phyloP scores from a whole-genome alignment of 2,329 filamentous ascomycete genomes.

The Fusarium sp. region DNA sequence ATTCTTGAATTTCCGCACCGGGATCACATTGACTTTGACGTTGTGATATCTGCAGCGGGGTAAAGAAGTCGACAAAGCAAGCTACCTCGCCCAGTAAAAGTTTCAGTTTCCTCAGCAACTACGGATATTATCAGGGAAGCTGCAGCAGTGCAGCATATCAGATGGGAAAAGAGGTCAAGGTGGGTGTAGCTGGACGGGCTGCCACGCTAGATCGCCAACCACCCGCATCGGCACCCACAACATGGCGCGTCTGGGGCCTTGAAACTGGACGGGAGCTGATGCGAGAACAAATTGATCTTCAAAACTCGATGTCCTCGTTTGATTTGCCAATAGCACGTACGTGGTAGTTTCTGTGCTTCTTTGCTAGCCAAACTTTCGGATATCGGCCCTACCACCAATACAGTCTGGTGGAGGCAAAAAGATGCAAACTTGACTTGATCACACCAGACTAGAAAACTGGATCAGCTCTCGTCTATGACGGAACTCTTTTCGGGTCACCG shows the following conservation, averaged over 20 bases:
- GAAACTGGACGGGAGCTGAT: conserved; percentile 12
- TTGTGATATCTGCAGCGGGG: background rate
- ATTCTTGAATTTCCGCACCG: background rate
- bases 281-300: conserved; percentile 21
- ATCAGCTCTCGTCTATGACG: conserved; percentile 24
- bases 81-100: background rate
- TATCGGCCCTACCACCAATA: conserved; percentile 20
- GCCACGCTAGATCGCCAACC: conserved; percentile 38
- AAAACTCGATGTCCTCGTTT: conserved; percentile 20
- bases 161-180: conserved; percentile 8
- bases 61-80: background rate
- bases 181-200: conserved; percentile 20
- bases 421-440: background rate
- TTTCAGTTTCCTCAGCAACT: conserved; percentile 2
- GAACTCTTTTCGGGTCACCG: background rate
- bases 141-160: conserved; percentile 20
- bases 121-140: conserved; percentile 1
- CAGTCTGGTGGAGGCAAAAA: conserved; percentile 10
- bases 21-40: background rate
- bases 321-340: conserved; percentile 3
- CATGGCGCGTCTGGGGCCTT: conserved; percentile 19
- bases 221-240: conserved; percentile 24
- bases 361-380: conserved; percentile 17
- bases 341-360: background rate
- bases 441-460: conserved; percentile 11